Evolutionary conservation across 2,329 filamentous ascomycete species (phyloP), one percentile per base, ranked within the genome.

Genomic region (Fusarium succisae): DNA sequence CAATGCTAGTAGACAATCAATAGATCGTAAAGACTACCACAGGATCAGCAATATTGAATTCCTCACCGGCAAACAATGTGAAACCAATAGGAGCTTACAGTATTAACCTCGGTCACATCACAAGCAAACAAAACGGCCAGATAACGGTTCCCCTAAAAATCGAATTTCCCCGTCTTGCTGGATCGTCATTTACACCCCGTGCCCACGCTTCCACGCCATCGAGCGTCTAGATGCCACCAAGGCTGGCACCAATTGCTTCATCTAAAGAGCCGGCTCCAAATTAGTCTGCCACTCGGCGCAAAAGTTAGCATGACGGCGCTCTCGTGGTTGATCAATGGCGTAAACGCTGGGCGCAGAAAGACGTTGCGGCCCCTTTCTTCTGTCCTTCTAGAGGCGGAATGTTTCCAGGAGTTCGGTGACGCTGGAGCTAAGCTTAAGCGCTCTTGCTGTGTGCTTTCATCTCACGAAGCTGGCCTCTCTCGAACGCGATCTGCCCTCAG

Each of bases 351-450:
- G 62, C 73, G 66, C 71, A 63, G 67, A 17, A 38, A 65, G 59
- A 70, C 72, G 66, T 77, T 73, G 51, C 51, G 28, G 72, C 68
- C 70, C 70, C 63, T 76, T 77, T 73, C 66, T 72, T 59, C 66
- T 70, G 57, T 55, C 56, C 56, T 66, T 76, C 63, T 64, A 76
- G 54, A 65, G 63, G 35, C 43, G 24, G 32, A 59, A 69, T 59
- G 70, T 65, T 66, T 56, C 65, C 55, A 56, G 32, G 56, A 70
- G 66, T 64, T 70, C 63, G 68, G 65, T 58, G 60, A 69, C 59
- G 59, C 57, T 66, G 50, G 32, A 32, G 35, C 51, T 59, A 61
- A 55, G 58, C 48, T 66, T 73, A 58, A 50, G 32, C 55, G 61
- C 61, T 55, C 30, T 60, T 22, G 59, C n/a, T 61, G 51, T 8